Evolutionary conservation across 1,139 yeast species (phyloP).

Genomic region (Hyphopichia khmerensis): DNA sequence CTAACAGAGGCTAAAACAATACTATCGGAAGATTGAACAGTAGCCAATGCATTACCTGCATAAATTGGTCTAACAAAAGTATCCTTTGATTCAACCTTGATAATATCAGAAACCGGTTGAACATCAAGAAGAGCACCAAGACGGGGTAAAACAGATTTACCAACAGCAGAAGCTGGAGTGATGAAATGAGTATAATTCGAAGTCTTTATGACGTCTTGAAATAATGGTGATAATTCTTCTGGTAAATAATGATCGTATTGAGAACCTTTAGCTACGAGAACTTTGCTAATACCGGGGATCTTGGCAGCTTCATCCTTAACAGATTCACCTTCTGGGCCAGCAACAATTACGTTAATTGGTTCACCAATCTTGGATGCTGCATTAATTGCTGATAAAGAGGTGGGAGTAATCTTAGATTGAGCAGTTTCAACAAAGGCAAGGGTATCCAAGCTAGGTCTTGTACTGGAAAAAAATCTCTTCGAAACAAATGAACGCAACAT

Average conservation of each 20-base stretch:
- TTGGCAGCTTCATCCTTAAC: conserved; percentile 39
- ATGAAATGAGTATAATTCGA: conserved; percentile 64
- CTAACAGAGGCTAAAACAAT: conserved; percentile 73
- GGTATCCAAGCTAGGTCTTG: conserved; percentile 41
- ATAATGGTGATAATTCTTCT: conserved; percentile 62
- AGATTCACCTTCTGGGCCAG: conserved; percentile 52
- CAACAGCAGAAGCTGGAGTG: conserved; percentile 80
- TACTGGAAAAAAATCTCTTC: conserved; percentile 32
- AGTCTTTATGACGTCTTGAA: conserved; percentile 45
- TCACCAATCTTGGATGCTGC: conserved; percentile 68
- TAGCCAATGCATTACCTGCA: conserved; percentile 91
- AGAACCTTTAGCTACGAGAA: conserved; percentile 49
- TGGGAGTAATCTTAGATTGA: conserved; percentile 55
- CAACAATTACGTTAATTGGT: conserved; percentile 61
- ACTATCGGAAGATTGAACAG: conserved; percentile 70
- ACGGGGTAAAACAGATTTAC: conserved; percentile 85
- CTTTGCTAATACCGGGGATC: conserved; percentile 42
- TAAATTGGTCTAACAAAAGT: conserved; percentile 92
- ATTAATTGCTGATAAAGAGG: conserved; percentile 62
- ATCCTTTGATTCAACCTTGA: conserved; percentile 59
- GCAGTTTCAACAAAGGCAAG: conserved; percentile 71
- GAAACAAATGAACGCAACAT: conserved; percentile 19
- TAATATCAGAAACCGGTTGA: conserved; percentile 86
- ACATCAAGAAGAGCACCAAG: conserved; percentile 80
- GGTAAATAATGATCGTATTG: conserved; percentile 60